A percentile compares a stretch with the other conserved stretches of the same genome.
phyloP scores from a whole-genome alignment of 1,284 basidiomycete genomes.

The Neolentinus lepideus region DNA sequence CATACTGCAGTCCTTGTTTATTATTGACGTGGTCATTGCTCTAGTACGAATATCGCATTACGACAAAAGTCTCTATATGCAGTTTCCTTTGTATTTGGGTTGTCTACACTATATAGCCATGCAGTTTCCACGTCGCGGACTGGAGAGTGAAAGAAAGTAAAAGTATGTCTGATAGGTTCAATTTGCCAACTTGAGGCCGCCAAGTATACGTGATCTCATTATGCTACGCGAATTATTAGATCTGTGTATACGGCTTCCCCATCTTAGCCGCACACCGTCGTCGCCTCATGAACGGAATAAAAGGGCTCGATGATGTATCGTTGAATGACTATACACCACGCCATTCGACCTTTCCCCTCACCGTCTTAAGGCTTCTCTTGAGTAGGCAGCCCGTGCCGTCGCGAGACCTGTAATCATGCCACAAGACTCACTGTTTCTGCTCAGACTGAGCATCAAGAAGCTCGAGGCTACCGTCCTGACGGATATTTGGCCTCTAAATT shows the following conservation, averaged over 20 bases:
- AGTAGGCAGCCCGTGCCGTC: too few relatives aligned
- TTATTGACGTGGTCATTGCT: slow-evolving; percentile 1
- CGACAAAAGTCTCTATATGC: slow-evolving; percentile 2
- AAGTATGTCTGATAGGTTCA: too few relatives aligned
- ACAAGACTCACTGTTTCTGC: slow-evolving; percentile 36
- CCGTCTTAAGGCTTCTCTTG: too few relatives aligned
- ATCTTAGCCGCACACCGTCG: background rate
- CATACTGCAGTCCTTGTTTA: slow-evolving; percentile 1
- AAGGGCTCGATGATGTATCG: background rate
- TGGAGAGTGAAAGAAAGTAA: too few relatives aligned
- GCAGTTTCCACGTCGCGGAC: background rate
- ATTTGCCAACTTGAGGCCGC: background rate
- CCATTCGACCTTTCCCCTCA: background rate
- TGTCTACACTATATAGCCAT: background rate
- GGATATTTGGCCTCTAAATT: slow-evolving; percentile 57
- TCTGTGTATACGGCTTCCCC: too few relatives aligned
- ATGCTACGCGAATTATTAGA: too few relatives aligned
- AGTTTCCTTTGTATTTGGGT: background rate
- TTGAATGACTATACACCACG: background rate
- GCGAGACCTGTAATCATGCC: slow-evolving; percentile 9
- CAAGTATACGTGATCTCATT: background rate
- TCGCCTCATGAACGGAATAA: background rate
- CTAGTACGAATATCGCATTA: slow-evolving; percentile 2
- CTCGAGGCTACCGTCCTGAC: slow-evolving; percentile 57
- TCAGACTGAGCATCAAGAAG: slow-evolving; percentile 37